These are phyloP conservation scores for Ceratorhiza oryzae-sativae DNA, from an alignment of 1,284 basidiomycete species.

Conservation along the genomic window DNA sequence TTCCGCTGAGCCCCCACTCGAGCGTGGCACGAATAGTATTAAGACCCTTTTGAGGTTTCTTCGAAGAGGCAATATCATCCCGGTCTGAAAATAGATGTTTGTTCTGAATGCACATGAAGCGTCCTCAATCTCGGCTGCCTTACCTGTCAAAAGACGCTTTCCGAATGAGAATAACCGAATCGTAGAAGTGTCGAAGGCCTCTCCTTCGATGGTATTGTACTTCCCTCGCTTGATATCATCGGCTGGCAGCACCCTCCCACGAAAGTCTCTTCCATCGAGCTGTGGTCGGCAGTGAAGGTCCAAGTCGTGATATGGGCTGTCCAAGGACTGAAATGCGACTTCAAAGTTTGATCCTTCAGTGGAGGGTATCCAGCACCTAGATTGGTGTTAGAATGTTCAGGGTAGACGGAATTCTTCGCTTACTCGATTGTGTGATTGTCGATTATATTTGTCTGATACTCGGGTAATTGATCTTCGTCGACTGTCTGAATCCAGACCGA, in stretches of 20 bases:
- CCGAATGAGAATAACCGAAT: background rate
- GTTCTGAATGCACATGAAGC: too few relatives aligned
- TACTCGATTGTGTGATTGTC: background rate
- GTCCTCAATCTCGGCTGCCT: too few relatives aligned
- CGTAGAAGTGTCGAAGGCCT: background rate
- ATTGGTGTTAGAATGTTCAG: background rate
- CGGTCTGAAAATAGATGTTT: background rate
- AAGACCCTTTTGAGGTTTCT: background rate
- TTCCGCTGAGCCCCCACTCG: background rate
- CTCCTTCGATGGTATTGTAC: background rate
- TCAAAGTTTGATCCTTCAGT: slow-evolving; percentile 15
- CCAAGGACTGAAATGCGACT: background rate
- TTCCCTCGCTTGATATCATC: background rate
- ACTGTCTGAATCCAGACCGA: background rate
- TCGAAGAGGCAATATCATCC: background rate
- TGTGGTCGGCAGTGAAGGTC: background rate
- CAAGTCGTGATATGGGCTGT: background rate
- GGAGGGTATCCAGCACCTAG: background rate
- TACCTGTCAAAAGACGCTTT: background rate
- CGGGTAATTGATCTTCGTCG: background rate
- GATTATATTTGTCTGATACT: background rate
- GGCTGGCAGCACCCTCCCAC: background rate
- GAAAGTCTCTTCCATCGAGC: background rate
- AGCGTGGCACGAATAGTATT: slow-evolving; percentile 4
- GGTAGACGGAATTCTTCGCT: background rate